These are phyloP conservation scores for Ceratocystis albifundus DNA, from an alignment of 2,329 filamentous ascomycete species.

Conservation along the genomic window DNA sequence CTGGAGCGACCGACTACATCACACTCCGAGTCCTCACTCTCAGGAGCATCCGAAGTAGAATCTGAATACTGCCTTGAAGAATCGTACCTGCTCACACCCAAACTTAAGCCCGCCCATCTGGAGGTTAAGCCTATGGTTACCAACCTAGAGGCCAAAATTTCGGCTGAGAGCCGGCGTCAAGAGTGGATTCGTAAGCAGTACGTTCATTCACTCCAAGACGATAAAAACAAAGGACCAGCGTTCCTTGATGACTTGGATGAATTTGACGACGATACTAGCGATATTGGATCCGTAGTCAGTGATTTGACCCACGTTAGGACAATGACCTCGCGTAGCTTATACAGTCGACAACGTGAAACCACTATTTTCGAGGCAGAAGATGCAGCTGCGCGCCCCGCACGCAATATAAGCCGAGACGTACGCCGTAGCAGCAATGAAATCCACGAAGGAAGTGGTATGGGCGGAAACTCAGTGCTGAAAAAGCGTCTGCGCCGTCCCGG, in stretches of 20 bases:
- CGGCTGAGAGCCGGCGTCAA: slow-evolving; percentile 20
- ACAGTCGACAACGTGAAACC: slow-evolving; percentile 21
- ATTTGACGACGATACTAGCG: slow-evolving; percentile 22
- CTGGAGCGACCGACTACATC: slow-evolving; percentile 20
- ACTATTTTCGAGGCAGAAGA: slow-evolving; percentile 22
- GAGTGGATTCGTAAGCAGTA: slow-evolving; percentile 23
- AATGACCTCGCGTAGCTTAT: slow-evolving; percentile 22
- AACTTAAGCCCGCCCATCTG: slow-evolving; percentile 9
- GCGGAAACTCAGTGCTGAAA: slow-evolving; percentile 28
- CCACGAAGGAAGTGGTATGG: slow-evolving; percentile 29
- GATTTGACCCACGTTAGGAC: slow-evolving; percentile 22
- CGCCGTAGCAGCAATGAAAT: slow-evolving; percentile 26
- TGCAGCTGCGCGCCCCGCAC: slow-evolving; percentile 15
- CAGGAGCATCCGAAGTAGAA: slow-evolving; percentile 20
- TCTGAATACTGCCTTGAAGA: slow-evolving; percentile 21
- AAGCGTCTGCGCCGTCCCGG: slow-evolving; percentile 29
- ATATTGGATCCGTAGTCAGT: slow-evolving; percentile 22
- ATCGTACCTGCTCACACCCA: slow-evolving; percentile 19
- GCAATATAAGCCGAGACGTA: slow-evolving; percentile 16
- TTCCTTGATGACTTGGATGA: slow-evolving; percentile 20
- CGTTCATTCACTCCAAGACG: slow-evolving; percentile 22
- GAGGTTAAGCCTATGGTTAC: slow-evolving; percentile 18
- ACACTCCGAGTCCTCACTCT: slow-evolving; percentile 22
- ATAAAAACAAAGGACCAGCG: slow-evolving; percentile 15
- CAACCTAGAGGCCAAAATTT: slow-evolving; percentile 20